Evolutionary conservation across 176 grass and related monocot genomes (phyloP), one percentile per base, ranked within the genome.

Genomic region (Poa annua): DNA sequence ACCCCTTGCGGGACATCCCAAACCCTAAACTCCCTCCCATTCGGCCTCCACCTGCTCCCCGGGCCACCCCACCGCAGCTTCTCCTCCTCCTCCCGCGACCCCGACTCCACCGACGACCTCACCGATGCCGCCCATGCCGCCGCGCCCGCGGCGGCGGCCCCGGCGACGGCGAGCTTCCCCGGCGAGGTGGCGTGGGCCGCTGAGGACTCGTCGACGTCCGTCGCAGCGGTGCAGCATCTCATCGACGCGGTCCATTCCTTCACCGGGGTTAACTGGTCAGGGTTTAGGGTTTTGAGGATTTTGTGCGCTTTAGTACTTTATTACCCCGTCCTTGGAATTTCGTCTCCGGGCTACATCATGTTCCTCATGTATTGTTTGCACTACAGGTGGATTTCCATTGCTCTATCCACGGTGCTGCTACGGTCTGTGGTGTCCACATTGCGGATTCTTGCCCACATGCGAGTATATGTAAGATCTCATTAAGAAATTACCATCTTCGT

Each of bases 221-320:
- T 82, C 22, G 56, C 74, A 11, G 79, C 79, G 25, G 83, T 79
- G 71, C 88, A 90, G 45, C 25, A 90, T 69, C 81, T 90, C 73
- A 86, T 90, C 26, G 83, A 90, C 56, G 72, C 63, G 11, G 84
- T 86, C n/a, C 88, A 90, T 65, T 57, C 32, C 53, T 75, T 74
- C 80, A 83, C 83, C 33, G 84, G 88, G 34, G 47, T 90, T 42
- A 90, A 90, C 70, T 86, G 84, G 88, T 89, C 60, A 81, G 83
- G 60, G 68, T 62, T 66, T 80, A 65, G n/a, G 39, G 25, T 25
- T 59, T 72, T 83, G 49, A 17, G 44, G n/a, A 44, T 62, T 66
- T 8, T 52, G 63, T 68, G 33, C 48, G 12, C 20, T 67, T 80
- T 3, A 29, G 29, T 29, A 29, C 29, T 29, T 29, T 29, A 17